These are phyloP conservation scores for Colletotrichum sojae DNA, from an alignment of 2,329 filamentous ascomycete genomes.

Conservation along the genomic window DNA sequence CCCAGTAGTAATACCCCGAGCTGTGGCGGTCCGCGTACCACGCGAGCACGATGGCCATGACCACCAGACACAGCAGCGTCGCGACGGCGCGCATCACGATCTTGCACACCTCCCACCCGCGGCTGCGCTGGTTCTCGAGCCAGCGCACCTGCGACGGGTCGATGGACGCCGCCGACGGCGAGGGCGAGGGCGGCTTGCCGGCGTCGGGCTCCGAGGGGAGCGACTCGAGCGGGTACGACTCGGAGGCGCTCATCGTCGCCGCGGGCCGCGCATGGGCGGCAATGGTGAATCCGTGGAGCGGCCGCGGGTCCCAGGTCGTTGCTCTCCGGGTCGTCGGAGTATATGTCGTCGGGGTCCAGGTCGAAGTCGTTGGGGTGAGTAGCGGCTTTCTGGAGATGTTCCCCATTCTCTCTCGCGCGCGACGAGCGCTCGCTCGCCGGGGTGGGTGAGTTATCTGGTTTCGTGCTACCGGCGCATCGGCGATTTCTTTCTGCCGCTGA, in stretches of 20 bases:
- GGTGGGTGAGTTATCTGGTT: neutral
- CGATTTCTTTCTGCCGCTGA: constrained; percentile 18
- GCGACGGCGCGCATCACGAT: constrained; percentile 43
- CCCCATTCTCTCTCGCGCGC: neutral
- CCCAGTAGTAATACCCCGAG: too few relatives aligned
- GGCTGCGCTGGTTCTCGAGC: constrained; percentile 31
- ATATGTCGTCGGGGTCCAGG: neutral
- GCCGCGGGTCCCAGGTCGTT: neutral
- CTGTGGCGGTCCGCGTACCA: constrained; percentile 4
- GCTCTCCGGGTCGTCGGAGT: neutral
- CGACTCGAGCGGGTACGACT: constrained; percentile 38
- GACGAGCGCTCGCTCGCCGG: neutral
- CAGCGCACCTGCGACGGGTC: constrained; percentile 35
- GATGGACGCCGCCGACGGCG: constrained; percentile 34
- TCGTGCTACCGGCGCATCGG: constrained; percentile 24
- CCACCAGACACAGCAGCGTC: constrained; percentile 35
- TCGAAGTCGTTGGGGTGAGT: neutral
- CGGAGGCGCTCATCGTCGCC: constrained; percentile 32
- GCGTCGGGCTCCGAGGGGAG: constrained; percentile 38
- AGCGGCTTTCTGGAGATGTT: constrained; percentile 15
- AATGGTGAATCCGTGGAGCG: neutral
- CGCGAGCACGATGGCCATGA: constrained; percentile 30
- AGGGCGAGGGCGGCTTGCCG: constrained; percentile 42
- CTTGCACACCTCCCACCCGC: constrained; percentile 45
- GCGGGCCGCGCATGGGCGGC: constrained; percentile 12